Conservation (phyloP, 2,329 filamentous ascomycete genomes). For the Microdochium bolleyi region DNA sequence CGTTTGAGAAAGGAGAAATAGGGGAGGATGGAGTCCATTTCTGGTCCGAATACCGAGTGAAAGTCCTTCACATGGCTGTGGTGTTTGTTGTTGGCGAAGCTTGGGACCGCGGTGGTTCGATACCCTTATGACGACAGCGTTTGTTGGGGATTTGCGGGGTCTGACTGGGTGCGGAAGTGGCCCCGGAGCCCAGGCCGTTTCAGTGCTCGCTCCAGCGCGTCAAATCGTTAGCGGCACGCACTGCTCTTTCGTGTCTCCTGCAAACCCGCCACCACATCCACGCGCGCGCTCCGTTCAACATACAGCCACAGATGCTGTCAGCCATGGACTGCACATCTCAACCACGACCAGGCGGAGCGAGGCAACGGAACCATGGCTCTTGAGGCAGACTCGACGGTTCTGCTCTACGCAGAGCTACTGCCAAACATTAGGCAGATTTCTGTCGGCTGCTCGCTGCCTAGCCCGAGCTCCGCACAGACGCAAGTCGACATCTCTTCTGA, state of each 20-base stretch:
- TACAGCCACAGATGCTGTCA: neutral
- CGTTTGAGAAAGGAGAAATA: slow-evolving; percentile 32
- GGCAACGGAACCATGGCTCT: neutral
- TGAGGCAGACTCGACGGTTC: slow-evolving; percentile 7
- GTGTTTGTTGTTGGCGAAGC: slow-evolving; percentile 43
- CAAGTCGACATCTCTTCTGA: slow-evolving; percentile 33
- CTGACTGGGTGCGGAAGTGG: neutral
- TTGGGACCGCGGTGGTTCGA: neutral
- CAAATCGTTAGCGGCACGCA: neutral
- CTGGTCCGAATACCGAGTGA: slow-evolving; percentile 52
- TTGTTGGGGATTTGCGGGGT: neutral
- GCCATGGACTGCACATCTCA: slow-evolving; percentile 3
- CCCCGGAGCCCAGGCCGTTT: neutral
- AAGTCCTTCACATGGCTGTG: slow-evolving; percentile 56
- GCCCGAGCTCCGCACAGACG: slow-evolving; percentile 32
- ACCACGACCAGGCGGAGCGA: slow-evolving; percentile 2
- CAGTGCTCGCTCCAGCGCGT: neutral
- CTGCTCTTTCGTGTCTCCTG: neutral
- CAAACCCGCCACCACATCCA: neutral
- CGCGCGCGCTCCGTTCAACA: neutral
- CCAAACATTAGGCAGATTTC: slow-evolving; percentile 58
- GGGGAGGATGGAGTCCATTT: slow-evolving; percentile 30
- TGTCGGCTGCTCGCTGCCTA: slow-evolving; percentile 42
- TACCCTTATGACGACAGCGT: neutral
- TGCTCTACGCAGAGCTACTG: slow-evolving; percentile 57